Evolutionary conservation across 2,329 filamentous ascomycete species (phyloP).

Genomic region (Paracoccidioides brasiliensis): DNA sequence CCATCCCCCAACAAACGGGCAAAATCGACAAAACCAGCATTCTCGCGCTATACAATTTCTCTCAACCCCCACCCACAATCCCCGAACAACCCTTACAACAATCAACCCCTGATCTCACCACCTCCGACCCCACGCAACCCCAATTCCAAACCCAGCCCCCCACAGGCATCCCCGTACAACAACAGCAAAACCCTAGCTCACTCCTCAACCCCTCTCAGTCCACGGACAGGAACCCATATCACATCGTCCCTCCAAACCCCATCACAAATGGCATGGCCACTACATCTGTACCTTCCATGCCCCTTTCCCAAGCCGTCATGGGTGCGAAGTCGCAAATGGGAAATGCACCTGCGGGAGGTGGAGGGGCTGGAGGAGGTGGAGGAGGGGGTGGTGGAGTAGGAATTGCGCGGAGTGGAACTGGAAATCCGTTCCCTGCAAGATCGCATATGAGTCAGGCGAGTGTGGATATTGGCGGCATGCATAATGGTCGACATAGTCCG

Average conservation of each 20-base stretch:
- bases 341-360: not conserved
- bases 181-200: not conserved
- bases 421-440: constrained; percentile 6
- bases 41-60: constrained; percentile 34
- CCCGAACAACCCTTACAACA: constrained; percentile 21
- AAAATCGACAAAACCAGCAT: constrained; percentile 36
- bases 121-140: constrained; percentile 17
- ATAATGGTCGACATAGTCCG: constrained; percentile 37
- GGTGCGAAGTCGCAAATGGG: not conserved
- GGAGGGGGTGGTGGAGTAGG: not conserved
- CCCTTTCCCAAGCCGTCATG: not conserved
- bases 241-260: constrained; percentile 10
- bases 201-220: not conserved
- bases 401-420: not conserved
- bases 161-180: constrained; percentile 7
- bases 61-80: constrained; percentile 24
- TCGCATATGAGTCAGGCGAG: constrained; percentile 37
- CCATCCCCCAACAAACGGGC: constrained; percentile 29
- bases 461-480: constrained; percentile 34
- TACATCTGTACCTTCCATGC: constrained; percentile 1
- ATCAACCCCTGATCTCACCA: constrained; percentile 14
- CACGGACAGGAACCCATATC: constrained; percentile 23
- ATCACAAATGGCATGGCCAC: constrained; percentile 1
- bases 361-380: not conserved
- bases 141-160: constrained; percentile 14